Evolutionary conservation across 148 eudicot genomes (phyloP).

Genomic region (Arctostaphylos glauca): DNA sequence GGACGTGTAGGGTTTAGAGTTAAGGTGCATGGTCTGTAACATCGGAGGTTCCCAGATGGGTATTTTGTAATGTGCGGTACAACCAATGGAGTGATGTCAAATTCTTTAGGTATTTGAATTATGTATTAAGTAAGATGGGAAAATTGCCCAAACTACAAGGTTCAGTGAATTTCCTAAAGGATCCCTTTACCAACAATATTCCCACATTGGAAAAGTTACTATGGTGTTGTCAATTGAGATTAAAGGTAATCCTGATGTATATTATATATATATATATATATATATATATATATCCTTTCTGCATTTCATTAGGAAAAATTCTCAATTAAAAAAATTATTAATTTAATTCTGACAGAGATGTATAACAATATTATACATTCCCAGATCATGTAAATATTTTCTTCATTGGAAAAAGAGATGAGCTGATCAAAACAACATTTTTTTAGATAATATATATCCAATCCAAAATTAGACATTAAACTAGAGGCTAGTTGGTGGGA

Average conservation of each 20-base stretch:
- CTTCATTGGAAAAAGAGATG: too few relatives aligned
- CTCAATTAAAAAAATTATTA: too few relatives aligned
- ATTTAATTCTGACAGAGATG: too few relatives aligned
- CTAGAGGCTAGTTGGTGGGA: conserved; percentile 11
- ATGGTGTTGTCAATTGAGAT: background rate
- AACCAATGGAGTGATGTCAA: background rate
- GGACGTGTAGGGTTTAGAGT: background rate
- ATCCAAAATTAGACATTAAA: background rate
- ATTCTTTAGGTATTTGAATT: too few relatives aligned
- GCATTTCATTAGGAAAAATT: too few relatives aligned
- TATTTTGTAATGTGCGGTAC: background rate
- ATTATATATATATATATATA: too few relatives aligned
- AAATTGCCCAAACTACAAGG: background rate
- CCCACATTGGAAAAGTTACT: background rate
- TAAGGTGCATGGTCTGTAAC: background rate
- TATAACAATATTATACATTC: too few relatives aligned
- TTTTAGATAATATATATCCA: background rate
- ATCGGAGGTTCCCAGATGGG: background rate
- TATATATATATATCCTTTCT: too few relatives aligned
- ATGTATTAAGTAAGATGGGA: background rate
- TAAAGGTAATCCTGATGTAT: too few relatives aligned
- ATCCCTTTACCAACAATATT: background rate
- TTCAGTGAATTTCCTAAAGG: background rate
- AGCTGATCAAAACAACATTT: too few relatives aligned
- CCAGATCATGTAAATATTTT: background rate